These are phyloP conservation scores for Corchorus olitorius DNA, from an alignment of 345 rosid species.

Conservation along the genomic window DNA sequence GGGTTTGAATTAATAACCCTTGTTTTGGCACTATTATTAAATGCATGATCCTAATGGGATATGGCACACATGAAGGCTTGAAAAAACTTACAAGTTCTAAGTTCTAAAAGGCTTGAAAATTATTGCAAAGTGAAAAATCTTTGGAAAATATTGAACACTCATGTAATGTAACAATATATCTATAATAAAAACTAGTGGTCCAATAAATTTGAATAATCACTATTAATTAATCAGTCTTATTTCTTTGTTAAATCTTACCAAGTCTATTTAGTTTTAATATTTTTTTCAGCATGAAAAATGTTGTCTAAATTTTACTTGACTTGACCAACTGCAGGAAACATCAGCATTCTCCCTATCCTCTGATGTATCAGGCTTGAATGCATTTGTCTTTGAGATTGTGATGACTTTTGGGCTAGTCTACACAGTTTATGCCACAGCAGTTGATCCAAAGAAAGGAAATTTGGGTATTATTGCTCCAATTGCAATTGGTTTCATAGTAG, in stretches of 20 bases:
- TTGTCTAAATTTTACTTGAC: not conserved
- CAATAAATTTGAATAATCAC: too few species aligned
- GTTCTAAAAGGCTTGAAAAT: not conserved
- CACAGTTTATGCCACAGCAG: slow-evolving; percentile 67
- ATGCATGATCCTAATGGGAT: too few species aligned
- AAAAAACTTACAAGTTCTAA: not conserved
- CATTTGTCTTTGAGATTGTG: slow-evolving; percentile 63
- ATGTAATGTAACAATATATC: not conserved
- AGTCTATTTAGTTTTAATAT: not conserved
- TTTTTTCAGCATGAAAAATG: not conserved
- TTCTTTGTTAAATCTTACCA: not conserved
- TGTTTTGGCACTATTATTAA: too few species aligned
- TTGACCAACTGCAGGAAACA: slow-evolving; percentile 31
- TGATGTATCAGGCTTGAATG: slow-evolving; percentile 48
- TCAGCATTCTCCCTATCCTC: slow-evolving; percentile 44
- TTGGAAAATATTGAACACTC: not conserved
- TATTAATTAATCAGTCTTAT: not conserved
- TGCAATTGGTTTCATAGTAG: slow-evolving; percentile 57
- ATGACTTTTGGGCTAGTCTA: slow-evolving; percentile 75
- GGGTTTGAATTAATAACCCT: too few species aligned
- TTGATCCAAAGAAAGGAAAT: slow-evolving; percentile 63
- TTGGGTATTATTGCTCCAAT: slow-evolving; percentile 52
- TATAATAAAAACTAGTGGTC: too few species aligned
- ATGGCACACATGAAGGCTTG: not conserved
- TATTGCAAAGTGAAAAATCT: too few species aligned